Evolutionary conservation across 805 yeast species (phyloP), one percentile per base, ranked within the genome.

Genomic region (Metschnikowia dekortorum): DNA sequence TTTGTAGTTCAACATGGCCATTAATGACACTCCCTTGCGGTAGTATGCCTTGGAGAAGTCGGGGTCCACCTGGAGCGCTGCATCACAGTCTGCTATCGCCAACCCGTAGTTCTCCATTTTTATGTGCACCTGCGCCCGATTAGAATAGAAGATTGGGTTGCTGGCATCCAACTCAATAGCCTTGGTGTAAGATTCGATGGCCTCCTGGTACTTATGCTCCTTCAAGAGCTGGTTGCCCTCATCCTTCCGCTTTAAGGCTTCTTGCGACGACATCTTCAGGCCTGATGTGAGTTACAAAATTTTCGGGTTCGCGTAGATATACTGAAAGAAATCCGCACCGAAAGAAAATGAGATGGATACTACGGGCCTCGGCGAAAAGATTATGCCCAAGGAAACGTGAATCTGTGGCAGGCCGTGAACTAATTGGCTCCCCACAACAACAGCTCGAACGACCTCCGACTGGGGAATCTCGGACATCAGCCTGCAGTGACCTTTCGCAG

Each of bases 91-190:
- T n/a, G 67, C 72, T 2, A 91, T 78, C 0, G 97, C 96, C 48
- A 81, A 74, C 3, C 97, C 98, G 65, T 85, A 91, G 60, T 84
- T 85, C 65, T 92, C 99, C 49, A 84, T 66, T 61, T 89, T 88
- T 62, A 92, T 82, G 58, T 90, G 85, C 0, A 89, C 96, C 64
- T 89, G 90, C 0, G 98, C 97, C 55, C 97, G 76, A 68, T 92
- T 92, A 8, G 96, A 84, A 63, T 75, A 89, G 54, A 85, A 82
- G 32, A 84, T 76, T 2, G 87, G 81, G 46, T 84, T 83, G 4
- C 70, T 57, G 10, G 76, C 66, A 56, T 85, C 85, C 11, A 85
- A 56, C 30, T 76, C 84, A 34, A 92, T 85, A 8, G 97, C 97
- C 53, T 76, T 65, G 1, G 92, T 79, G 66, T 94, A 92, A 3